A percentile compares a stretch with the other conserved stretches of the same genome.
Evolutionary conservation across 176 grass and related monocot species (phyloP).

Genomic region (Rhipidocladum racemiflorum): DNA sequence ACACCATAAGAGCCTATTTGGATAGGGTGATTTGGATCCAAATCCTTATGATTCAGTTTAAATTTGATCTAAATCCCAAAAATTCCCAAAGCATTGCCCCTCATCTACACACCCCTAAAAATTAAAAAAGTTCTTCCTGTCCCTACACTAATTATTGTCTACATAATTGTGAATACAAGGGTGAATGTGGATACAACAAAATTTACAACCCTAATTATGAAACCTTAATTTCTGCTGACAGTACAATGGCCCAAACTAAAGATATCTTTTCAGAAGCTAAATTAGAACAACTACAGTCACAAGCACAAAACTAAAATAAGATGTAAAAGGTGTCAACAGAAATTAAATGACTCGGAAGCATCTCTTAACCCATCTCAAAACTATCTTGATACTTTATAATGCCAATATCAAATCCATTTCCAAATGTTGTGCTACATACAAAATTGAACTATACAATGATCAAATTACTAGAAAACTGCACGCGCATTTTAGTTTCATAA

Average conservation of each 20-base stretch:
- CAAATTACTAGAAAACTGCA: background rate
- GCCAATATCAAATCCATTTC: background rate
- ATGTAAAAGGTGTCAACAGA: background rate
- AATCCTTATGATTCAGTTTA: too few relatives aligned
- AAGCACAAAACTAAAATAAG: background rate
- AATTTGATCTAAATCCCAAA: too few relatives aligned
- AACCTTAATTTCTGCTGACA: background rate
- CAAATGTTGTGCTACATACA: background rate
- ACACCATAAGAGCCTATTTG: background rate
- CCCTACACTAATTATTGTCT: background rate
- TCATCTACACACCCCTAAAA: background rate
- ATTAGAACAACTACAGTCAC: background rate
- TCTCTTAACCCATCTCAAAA: background rate
- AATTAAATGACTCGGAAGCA: constrained; percentile 3
- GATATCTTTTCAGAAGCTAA: background rate
- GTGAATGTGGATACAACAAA: background rate
- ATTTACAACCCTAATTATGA: background rate
- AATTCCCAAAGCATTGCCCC: too few relatives aligned
- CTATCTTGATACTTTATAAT: background rate
- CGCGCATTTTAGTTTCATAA: background rate
- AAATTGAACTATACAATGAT: background rate
- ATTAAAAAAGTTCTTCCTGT: background rate
- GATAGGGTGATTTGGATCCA: too few relatives aligned
- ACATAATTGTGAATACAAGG: background rate
- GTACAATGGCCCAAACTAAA: background rate